Percentiles rank a stretch among this genome's conserved stretches.
Conservation (phyloP, 495 filamentous ascomycete genomes). For the Apiosordaria backusii region DNA sequence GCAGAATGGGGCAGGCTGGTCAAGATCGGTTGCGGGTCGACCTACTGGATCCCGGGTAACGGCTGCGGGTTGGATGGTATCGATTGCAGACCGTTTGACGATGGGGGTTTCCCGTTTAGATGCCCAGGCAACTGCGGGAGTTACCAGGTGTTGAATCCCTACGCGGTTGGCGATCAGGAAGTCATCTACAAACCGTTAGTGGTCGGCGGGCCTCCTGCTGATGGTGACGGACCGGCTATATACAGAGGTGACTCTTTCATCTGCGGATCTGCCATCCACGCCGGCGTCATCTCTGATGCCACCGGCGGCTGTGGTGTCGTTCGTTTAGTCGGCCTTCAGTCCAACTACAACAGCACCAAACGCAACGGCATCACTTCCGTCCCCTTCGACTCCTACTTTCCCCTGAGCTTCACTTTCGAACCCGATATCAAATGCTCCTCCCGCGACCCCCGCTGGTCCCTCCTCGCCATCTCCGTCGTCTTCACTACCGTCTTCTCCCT, state of each 20-base stretch:
- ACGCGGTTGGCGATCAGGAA: slow-evolving; percentile 70
- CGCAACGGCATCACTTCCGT: slow-evolving; percentile 23
- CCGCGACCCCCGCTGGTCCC: slow-evolving; percentile 23
- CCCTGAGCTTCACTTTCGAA: slow-evolving; percentile 67
- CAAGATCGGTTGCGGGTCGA: slow-evolving; percentile 63
- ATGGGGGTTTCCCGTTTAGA: slow-evolving; percentile 65
- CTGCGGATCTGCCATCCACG: slow-evolving; percentile 76
- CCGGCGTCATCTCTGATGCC: slow-evolving; percentile 63
- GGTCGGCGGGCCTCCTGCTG: slow-evolving; percentile 65
- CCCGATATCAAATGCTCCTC: slow-evolving; percentile 48
- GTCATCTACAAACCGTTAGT: slow-evolving; percentile 68
- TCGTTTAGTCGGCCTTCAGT: slow-evolving; percentile 14
- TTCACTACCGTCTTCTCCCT: slow-evolving; percentile 65
- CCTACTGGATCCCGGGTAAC: slow-evolving; percentile 65
- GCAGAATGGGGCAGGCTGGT: slow-evolving; percentile 63
- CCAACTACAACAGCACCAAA: slow-evolving; percentile 15
- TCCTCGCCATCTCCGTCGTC: slow-evolving; percentile 66
- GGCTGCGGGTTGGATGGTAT: slow-evolving; percentile 76
- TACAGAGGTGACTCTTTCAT: slow-evolving; percentile 84
- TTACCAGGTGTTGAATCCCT: slow-evolving; percentile 63
- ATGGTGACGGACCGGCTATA: slow-evolving; percentile 42
- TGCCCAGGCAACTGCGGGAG: slow-evolving; percentile 74
- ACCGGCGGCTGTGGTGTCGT: slow-evolving; percentile 63
- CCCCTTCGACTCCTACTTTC: slow-evolving; percentile 36
- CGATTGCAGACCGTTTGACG: slow-evolving; percentile 74